Evolutionary conservation across 345 rosid species (phyloP), one percentile per base, ranked within the genome.

Genomic region (Turnera subulata): DNA sequence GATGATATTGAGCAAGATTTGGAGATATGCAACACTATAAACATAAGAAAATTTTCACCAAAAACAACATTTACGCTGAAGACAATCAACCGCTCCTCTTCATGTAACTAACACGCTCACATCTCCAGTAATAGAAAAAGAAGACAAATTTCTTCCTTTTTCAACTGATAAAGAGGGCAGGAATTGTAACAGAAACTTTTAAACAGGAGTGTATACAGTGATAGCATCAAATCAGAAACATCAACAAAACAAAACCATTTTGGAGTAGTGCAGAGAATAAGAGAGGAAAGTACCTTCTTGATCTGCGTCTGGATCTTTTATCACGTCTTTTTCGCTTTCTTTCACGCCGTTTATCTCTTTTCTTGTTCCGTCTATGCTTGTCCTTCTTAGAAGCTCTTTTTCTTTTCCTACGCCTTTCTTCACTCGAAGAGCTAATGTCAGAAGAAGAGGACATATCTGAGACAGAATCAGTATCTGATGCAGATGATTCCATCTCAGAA

Each of bases 391-490:
- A 86, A 63, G 82, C 75, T 74, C 80, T 85, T 74, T 81, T 89
- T 63, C 92, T 85, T 80, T 81, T 89, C 68, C 65, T 85, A n/a
- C 64, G 85, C 58, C 84, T 83, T 47, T 89, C 97, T 68, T 85
- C 90, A 68, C 97, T 89, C 42, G 97, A 89, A 66, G 94, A 87
- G 65, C 92, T 93, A 49, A 73, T 57, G 53, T 85, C 85, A 65
- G 99, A 87, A 43, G 96, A 82, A 6, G 78, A 79, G 29, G 93
- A 78, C 19, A 72, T 47, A 68, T 56, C 58, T n/a, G 84, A 79
- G 65, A 87, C 95, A 57, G 92, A 81, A 66, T 88, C 91, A 50
- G 79, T 85, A 54, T 84, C 96, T 62, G 85, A 82, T n/a, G 88
- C 96, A 11, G 89, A 82, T 54, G 89, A 82, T 49, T 82, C 91